Evolutionary conservation across 2,329 filamentous ascomycete genomes (phyloP), one percentile per base, ranked within the genome.

Genomic region (Emmonsiellopsis sp.): DNA sequence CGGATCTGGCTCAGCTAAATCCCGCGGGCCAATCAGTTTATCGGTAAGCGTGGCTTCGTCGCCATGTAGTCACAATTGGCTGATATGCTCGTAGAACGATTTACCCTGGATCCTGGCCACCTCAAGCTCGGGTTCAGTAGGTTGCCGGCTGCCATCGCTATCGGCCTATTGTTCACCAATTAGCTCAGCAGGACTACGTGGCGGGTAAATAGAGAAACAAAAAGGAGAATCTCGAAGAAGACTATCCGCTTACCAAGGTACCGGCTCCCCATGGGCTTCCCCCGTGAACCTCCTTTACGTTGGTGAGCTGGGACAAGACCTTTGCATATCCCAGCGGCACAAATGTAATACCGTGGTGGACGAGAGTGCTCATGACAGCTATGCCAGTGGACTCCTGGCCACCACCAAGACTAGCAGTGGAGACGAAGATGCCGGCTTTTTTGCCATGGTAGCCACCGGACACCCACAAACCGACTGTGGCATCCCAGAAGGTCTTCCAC

Each of bases 241-340:
- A 51, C 16, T 40, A 35, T 46, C 77, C 68, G 74, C 79, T 83
- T 58, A 91, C 79, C 64, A 95, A 94, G 60, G 92, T 95, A 67
- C 93, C 93, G 35, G 92, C 91, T 64, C 92, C 93, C 93, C 93
- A 98, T 41, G 93, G 79, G 57, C 80, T 83, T 57, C 93, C 93
- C 66, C 93, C 93, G 69, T 87, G 88, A 58, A 93, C 79, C 78
- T 96, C 90, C 31, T 67, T 68, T 37, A 95, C 70, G 73, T 91
- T 85, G 60, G 84, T 69, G 60, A 95, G 74, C 59, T 83, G 73
- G 56, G 68, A 68, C 68, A 95, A 96, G 49, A 83, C 75, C 64
- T 85, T 87, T 74, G 87, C 85, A 79, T 95, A 97, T 53, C 93
- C 93, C 52, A 97, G 80, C 48, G 93, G 93, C n/a, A 97, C 90